Evolutionary conservation across 108 stramenopile genomes (phyloP).

Genomic region (Fistulifera pelliculosa): DNA sequence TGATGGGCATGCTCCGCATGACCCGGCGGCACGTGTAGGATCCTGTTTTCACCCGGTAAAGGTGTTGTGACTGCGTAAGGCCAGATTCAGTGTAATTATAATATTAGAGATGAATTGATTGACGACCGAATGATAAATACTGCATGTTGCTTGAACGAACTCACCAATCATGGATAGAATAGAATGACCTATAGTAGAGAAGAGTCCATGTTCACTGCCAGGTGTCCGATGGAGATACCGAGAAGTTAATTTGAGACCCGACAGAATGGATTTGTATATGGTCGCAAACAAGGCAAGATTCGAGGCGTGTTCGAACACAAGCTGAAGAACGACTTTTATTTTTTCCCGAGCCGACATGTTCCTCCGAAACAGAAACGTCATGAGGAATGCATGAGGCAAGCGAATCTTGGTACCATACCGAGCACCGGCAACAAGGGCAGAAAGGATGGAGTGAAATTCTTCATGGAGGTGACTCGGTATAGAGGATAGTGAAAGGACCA

Average conservation of each 20-base stretch:
- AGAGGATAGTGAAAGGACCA: too few relatives aligned
- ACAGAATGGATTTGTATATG: constrained; percentile 64
- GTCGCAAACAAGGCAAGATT: constrained; percentile 77
- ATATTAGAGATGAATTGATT: too few relatives aligned
- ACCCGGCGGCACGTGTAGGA: constrained; percentile 24
- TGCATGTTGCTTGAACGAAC: too few relatives aligned
- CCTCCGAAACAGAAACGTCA: constrained; percentile 69
- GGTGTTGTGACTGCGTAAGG: constrained; percentile 18
- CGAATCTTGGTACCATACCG: constrained; percentile 80
- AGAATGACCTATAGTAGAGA: constrained; percentile 11
- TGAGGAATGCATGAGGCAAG: constrained; percentile 70
- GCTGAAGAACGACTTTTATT: constrained; percentile 29
- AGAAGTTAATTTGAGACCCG: constrained; percentile 38
- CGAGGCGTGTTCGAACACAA: constrained; percentile 53
- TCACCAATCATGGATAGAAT: constrained; percentile 18
- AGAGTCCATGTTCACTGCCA: constrained; percentile 1
- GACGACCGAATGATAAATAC: too few relatives aligned
- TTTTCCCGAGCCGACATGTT: constrained; percentile 46
- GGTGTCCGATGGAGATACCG: constrained; percentile 5
- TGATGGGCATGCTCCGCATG: constrained; percentile 62
- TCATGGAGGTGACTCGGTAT: constrained; percentile 6
- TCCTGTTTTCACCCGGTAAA: constrained; percentile 5
- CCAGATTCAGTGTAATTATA: neutral
- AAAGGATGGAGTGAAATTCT: constrained; percentile 51
- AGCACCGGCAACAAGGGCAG: constrained; percentile 65